These are phyloP conservation scores for Mycena citricolor DNA, from an alignment of 1,284 basidiomycete species.

Conservation along the genomic window DNA sequence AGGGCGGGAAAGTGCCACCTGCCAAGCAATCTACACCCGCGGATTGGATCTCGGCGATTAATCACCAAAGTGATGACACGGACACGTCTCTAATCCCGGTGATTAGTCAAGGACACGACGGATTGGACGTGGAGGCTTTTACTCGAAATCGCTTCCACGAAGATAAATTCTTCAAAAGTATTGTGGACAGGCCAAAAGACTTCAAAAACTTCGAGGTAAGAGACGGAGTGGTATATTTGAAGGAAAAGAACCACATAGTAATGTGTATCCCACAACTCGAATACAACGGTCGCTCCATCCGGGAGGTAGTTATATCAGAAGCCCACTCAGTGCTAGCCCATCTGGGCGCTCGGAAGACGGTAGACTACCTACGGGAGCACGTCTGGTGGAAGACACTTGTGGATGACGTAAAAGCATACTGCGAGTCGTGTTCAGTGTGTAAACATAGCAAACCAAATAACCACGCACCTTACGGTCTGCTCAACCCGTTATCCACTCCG, in stretches of 20 bases:
- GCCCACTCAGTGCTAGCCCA: constrained; percentile 38
- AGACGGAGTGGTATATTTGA: constrained; percentile 24
- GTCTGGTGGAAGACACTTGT: constrained; percentile 37
- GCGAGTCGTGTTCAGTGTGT: constrained; percentile 36
- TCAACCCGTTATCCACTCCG: constrained; percentile 30
- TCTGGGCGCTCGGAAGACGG: constrained; percentile 36
- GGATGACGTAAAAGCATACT: constrained; percentile 31
- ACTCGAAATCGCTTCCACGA: constrained; percentile 22
- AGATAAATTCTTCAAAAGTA: constrained; percentile 27
- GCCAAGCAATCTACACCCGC: too few species aligned
- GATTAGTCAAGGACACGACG: not conserved
- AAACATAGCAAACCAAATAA: constrained; percentile 32
- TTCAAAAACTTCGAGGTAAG: constrained; percentile 30
- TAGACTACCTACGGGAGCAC: constrained; percentile 32
- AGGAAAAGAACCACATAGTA: constrained; percentile 13
- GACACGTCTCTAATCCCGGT: not conserved
- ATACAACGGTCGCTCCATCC: constrained; percentile 10
- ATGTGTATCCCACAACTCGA: constrained; percentile 37
- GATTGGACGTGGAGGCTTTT: not conserved
- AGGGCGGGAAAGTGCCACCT: not conserved
- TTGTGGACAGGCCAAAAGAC: constrained; percentile 24
- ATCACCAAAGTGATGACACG: not conserved
- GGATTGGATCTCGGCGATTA: not conserved
- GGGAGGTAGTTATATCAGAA: constrained; percentile 40
- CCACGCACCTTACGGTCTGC: constrained; percentile 35